Evolutionary conservation across 176 grass and related monocot genomes (phyloP).

Genomic region (Oryza nivara): DNA sequence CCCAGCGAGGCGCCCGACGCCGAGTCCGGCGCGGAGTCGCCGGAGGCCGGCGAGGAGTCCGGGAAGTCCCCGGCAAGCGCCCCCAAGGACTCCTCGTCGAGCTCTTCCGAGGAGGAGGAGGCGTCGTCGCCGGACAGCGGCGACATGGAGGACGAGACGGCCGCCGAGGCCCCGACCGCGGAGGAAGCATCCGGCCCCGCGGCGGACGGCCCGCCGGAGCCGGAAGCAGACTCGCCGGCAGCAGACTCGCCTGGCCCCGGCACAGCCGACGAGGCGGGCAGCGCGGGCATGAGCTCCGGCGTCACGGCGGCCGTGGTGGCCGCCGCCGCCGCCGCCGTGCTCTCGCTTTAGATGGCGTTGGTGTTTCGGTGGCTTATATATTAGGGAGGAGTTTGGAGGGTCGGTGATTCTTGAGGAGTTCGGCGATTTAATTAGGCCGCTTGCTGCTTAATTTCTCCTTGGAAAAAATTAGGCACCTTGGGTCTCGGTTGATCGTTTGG

Average conservation of each 20-base stretch:
- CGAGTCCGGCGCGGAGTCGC: constrained; percentile 2
- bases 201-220: constrained; percentile 52
- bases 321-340: constrained; percentile 3
- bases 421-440: not conserved
- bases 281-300: constrained; percentile 14
- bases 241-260: constrained; percentile 36
- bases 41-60: not conserved
- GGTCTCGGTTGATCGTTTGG: not conserved
- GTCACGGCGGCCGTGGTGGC: constrained; percentile 38
- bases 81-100: constrained; percentile 4
- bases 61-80: not conserved
- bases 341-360: constrained; percentile 24
- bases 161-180: constrained; percentile 21
- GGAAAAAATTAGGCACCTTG: not conserved
- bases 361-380: not conserved
- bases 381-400: not conserved
- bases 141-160: not conserved
- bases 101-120: constrained; percentile 26
- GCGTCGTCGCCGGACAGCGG: constrained; percentile 45
- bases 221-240: constrained; percentile 38
- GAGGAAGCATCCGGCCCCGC: not conserved
- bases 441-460: constrained; percentile 19
- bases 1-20: constrained; percentile 29
- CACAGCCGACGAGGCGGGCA: constrained; percentile 44
- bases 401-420: not conserved